A percentile compares a stretch with the other conserved stretches of the same genome.
Evolutionary conservation across 2,329 filamentous ascomycete species (phyloP).

Genomic region (Tolypocladium tropicale): DNA sequence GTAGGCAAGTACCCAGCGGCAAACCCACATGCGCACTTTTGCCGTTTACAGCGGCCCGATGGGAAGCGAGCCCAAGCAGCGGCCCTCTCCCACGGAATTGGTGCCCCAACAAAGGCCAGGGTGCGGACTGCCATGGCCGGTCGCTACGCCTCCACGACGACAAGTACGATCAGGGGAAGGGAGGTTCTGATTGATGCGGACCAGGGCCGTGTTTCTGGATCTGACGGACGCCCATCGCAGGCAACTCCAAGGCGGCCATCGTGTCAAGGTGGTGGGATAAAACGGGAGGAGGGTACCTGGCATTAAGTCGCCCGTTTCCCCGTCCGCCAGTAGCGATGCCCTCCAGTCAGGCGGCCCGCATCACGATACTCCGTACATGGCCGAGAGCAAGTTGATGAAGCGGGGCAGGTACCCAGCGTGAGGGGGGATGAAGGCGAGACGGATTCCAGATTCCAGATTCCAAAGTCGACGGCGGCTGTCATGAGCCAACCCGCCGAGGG

Average conservation of each 20-base stretch:
- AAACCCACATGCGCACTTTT: neutral
- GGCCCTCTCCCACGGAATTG: neutral
- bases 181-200: neutral
- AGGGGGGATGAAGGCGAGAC: neutral
- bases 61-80: neutral
- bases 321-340: neutral
- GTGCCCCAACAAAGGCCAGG: neutral
- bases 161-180: neutral
- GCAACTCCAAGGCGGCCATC: neutral
- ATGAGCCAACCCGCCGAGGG: conserved; percentile 1
- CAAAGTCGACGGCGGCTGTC: neutral
- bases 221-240: neutral
- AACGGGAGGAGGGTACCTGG: conserved; percentile 5
- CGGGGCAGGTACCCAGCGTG: neutral
- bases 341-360: neutral
- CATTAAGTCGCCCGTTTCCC: conserved; percentile 2
- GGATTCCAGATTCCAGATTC: neutral
- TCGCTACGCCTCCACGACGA: neutral
- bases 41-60: neutral
- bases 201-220: neutral
- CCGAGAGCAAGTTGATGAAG: neutral
- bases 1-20: no score
- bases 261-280: neutral
- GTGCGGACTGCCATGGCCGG: neutral
- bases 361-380: neutral